These are phyloP conservation scores for Fonsecaea pugnacius DNA, from an alignment of 2,329 filamentous ascomycete genomes.

Conservation along the genomic window DNA sequence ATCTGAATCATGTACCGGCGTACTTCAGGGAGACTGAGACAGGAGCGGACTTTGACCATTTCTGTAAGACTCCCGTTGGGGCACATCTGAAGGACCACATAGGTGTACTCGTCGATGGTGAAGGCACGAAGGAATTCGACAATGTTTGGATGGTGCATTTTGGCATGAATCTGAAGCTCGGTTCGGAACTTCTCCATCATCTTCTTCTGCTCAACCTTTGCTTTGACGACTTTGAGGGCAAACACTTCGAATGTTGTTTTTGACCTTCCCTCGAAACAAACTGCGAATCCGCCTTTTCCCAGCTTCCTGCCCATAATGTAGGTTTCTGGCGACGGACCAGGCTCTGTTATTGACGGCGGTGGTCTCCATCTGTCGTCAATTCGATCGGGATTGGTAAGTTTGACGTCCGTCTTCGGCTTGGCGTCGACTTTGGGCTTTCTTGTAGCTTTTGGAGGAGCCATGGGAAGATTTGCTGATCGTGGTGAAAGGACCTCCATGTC, in stretches of 20 bases:
- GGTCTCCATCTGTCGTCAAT: conserved; percentile 51
- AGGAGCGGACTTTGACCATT: conserved; percentile 91
- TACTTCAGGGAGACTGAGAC: conserved; percentile 89
- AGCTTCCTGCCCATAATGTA: conserved; percentile 53
- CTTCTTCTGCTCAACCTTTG: conserved; percentile 56
- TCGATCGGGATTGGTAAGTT: conserved; percentile 40
- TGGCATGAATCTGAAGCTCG: conserved; percentile 97
- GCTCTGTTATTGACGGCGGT: conserved; percentile 51
- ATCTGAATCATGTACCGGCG: conserved; percentile 93
- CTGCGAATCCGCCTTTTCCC: conserved; percentile 57
- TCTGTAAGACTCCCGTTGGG: conserved; percentile 96
- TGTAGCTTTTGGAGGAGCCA: conserved; percentile 44
- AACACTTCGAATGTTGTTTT: conserved; percentile 51
- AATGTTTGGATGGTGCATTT: conserved; percentile 94
- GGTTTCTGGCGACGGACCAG: conserved; percentile 50
- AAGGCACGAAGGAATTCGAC: conserved; percentile 96
- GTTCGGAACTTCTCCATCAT: conserved; percentile 68
- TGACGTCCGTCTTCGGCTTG: conserved; percentile 45
- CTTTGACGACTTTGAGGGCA: conserved; percentile 57
- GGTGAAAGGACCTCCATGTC: conserved; percentile 55
- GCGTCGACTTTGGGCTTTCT: conserved; percentile 41
- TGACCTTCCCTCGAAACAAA: conserved; percentile 55
- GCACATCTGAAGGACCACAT: conserved; percentile 91
- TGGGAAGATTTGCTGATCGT: conserved; percentile 51
- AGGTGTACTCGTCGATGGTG: conserved; percentile 84